Conservation (phyloP, 2,329 filamentous ascomycete species). For the Trichoderma lentiforme region DNA sequence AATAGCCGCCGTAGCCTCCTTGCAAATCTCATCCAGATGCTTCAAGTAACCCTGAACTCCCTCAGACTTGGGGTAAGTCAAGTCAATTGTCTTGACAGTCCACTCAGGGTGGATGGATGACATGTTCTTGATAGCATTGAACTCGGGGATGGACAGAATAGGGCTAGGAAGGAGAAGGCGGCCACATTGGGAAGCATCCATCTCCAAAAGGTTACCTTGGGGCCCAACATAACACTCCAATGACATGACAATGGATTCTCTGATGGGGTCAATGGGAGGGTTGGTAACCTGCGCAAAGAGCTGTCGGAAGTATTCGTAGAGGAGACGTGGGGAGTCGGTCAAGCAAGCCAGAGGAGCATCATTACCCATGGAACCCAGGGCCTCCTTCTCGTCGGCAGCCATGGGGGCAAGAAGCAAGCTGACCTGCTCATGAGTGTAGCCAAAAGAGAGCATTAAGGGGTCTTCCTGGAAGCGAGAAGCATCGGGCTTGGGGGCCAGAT, state of each 20-base stretch:
- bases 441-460: constrained; percentile 77
- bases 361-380: constrained; percentile 96
- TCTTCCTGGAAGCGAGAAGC: constrained; percentile 76
- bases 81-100: constrained; percentile 86
- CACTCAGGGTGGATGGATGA: constrained; percentile 69
- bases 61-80: constrained; percentile 85
- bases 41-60: constrained; percentile 81
- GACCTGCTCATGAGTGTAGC: constrained; percentile 94
- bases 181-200: constrained; percentile 85
- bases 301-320: constrained; percentile 97
- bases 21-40: constrained; percentile 84
- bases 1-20: constrained; percentile 78
- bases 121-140: constrained; percentile 82
- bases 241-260: constrained; percentile 98
- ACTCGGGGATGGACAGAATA: constrained; percentile 83
- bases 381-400: constrained; percentile 96
- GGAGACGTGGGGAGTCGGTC: constrained; percentile 80
- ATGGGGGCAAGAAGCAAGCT: constrained; percentile 88
- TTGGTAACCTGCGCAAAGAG: constrained; percentile 98
- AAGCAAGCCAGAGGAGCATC: constrained; percentile 90
- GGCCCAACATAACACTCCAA: constrained; percentile 94
- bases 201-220: constrained; percentile 91
- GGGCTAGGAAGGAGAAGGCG: constrained; percentile 84
- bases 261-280: constrained; percentile 93
- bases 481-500: constrained; percentile 66